Conservation (phyloP, 164 flowering plant genomes). For the Vitis cinerea region DNA sequence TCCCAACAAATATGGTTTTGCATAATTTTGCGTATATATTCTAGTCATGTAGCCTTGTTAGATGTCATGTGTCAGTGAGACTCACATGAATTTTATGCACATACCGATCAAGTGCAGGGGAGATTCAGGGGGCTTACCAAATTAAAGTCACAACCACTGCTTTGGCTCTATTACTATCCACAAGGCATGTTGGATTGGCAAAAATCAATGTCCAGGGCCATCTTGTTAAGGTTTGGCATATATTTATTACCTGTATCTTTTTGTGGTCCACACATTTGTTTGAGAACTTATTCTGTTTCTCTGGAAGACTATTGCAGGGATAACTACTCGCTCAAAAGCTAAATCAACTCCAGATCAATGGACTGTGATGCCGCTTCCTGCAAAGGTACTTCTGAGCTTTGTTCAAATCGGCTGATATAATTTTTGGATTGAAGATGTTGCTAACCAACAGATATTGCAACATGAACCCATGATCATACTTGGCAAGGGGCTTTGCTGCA, state of each 20-base stretch:
- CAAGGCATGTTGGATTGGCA: conserved; percentile 62
- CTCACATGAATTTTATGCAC: not conserved
- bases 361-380: conserved; percentile 83
- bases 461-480: not conserved
- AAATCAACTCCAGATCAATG: conserved; percentile 82
- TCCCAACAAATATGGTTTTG: too few relatives aligned
- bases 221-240: conserved; percentile 61
- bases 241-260: not conserved
- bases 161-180: conserved; percentile 74
- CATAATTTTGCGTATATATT: too few relatives aligned
- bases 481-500: not conserved
- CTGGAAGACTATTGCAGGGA: conserved; percentile 64
- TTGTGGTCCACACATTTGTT: not conserved
- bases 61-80: too few relatives aligned
- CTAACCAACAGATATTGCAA: not conserved
- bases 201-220: conserved; percentile 73
- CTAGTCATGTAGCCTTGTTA: not conserved
- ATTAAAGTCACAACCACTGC: conserved; percentile 93
- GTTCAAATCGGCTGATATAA: not conserved
- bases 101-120: conserved; percentile 45
- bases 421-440: not conserved
- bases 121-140: conserved; percentile 88
- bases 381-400: conserved; percentile 51
- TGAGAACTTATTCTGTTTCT: conserved; percentile 12
- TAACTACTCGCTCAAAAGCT: conserved; percentile 87